Evolutionary conservation across 2,329 filamentous ascomycete genomes (phyloP).

Genomic region (Curvularia lunata): DNA sequence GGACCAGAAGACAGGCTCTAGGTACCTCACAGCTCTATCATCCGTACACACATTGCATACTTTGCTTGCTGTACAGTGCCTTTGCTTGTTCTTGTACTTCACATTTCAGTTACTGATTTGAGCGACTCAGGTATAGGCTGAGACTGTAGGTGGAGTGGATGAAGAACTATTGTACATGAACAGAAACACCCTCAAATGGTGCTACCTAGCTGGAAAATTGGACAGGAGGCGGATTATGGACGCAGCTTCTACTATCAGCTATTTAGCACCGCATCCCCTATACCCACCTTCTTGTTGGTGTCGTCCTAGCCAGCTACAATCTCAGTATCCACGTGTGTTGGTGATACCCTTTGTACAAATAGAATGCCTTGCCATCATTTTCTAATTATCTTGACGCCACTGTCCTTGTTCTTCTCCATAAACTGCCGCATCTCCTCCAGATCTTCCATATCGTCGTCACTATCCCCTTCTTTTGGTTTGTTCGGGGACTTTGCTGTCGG

Average conservation of each 20-base stretch:
- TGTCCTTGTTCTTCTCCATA: constrained; percentile 54
- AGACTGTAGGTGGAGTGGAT: background rate
- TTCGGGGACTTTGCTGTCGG: constrained; percentile 10
- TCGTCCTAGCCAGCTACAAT: background rate
- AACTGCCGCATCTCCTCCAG: constrained; percentile 50
- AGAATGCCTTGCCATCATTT: constrained; percentile 49
- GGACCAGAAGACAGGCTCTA: background rate
- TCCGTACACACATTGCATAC: too few relatives aligned
- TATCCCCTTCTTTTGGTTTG: constrained; percentile 21
- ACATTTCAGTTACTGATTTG: background rate
- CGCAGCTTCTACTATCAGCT: background rate
- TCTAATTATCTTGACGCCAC: constrained; percentile 74
- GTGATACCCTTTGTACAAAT: background rate
- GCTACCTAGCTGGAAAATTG: background rate
- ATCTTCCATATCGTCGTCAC: constrained; percentile 47
- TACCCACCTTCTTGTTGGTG: background rate
- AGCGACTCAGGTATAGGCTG: background rate
- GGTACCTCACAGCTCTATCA: background rate
- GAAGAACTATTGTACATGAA: background rate
- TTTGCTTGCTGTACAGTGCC: too few relatives aligned
- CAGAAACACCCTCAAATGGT: background rate
- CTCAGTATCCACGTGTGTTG: background rate
- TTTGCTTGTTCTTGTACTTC: background rate
- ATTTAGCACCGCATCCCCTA: background rate
- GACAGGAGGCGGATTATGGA: background rate